These are phyloP conservation scores for Penicillium parvum DNA, from an alignment of 495 filamentous ascomycete species.

Conservation along the genomic window DNA sequence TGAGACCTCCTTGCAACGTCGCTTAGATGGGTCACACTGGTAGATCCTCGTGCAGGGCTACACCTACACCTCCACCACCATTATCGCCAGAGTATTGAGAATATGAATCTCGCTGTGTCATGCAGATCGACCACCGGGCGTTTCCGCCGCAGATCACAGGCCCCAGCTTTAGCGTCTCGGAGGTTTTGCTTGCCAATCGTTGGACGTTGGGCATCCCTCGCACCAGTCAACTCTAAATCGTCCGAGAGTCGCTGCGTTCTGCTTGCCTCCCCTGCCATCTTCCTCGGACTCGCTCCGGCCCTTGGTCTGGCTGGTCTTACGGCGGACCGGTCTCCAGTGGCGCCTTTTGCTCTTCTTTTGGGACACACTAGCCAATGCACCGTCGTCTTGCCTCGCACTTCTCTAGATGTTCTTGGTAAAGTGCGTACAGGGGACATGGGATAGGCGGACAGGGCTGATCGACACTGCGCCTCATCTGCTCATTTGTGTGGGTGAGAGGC, in stretches of 20 bases:
- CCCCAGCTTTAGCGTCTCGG: slow-evolving; percentile 29
- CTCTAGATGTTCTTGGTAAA: too few species aligned
- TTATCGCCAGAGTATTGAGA: too few species aligned
- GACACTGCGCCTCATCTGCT: slow-evolving; percentile 29
- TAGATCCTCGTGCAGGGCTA: slow-evolving; percentile 7
- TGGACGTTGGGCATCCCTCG: slow-evolving; percentile 26
- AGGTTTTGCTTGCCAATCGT: slow-evolving; percentile 35
- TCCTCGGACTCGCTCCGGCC: background rate
- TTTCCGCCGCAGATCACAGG: slow-evolving; percentile 39
- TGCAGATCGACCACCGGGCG: slow-evolving; percentile 33
- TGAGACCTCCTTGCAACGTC: slow-evolving; percentile 5
- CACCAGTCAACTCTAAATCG: slow-evolving; percentile 26
- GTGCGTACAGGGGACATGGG: too few species aligned
- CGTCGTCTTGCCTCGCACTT: too few species aligned
- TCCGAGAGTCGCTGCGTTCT: slow-evolving; percentile 5
- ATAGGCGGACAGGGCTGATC: slow-evolving; percentile 21
- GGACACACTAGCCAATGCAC: background rate
- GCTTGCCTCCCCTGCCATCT: background rate
- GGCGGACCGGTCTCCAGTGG: background rate
- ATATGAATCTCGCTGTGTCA: slow-evolving; percentile 9
- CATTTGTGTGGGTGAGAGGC: slow-evolving; percentile 10
- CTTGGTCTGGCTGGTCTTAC: background rate
- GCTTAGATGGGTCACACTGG: slow-evolving; percentile 9
- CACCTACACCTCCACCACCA: too few species aligned
- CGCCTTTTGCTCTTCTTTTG: background rate